Percentiles rank a stretch among this genome's conserved stretches.
phyloP scores from a whole-genome alignment of 176 grass and related monocot genomes.

The Otatea glauca region DNA sequence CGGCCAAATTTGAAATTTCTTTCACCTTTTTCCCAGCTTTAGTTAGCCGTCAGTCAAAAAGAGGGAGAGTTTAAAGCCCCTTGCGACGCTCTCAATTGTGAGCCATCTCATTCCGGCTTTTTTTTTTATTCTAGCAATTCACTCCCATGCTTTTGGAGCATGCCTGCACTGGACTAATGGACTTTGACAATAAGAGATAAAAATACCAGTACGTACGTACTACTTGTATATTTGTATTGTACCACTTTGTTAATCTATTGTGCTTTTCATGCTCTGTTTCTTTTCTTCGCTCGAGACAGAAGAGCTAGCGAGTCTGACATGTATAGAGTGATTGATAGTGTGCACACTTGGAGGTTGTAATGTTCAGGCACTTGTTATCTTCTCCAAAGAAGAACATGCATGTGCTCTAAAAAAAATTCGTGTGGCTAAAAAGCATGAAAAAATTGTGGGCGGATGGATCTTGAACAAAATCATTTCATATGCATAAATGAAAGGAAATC shows the following conservation, averaged over 20 bases:
- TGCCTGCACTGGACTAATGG: slow-evolving; percentile 17
- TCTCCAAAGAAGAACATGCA: not conserved
- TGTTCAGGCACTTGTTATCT: not conserved
- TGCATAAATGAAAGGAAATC: slow-evolving; percentile 25
- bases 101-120: slow-evolving; percentile 18
- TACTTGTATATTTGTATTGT: not conserved
- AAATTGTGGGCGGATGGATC: not conserved
- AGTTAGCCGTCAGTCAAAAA: slow-evolving; percentile 58
- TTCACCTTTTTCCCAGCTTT: slow-evolving; percentile 37
- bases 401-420: not conserved
- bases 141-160: slow-evolving; percentile 60
- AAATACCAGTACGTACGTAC: not conserved
- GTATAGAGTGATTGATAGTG: not conserved
- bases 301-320: not conserved
- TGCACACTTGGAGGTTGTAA: not conserved
- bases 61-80: not conserved
- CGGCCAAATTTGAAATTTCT: slow-evolving; percentile 43
- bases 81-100: not conserved
- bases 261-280: not conserved
- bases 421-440: not conserved
- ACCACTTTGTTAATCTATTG: not conserved
- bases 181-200: not conserved
- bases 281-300: no score
- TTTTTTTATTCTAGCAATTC: slow-evolving; percentile 43
- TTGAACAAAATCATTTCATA: slow-evolving; percentile 42